A percentile compares a stretch with the other conserved stretches of the same genome.
phyloP scores from a whole-genome alignment of 306 rosid species.

The Pyrus bretschneideri region DNA sequence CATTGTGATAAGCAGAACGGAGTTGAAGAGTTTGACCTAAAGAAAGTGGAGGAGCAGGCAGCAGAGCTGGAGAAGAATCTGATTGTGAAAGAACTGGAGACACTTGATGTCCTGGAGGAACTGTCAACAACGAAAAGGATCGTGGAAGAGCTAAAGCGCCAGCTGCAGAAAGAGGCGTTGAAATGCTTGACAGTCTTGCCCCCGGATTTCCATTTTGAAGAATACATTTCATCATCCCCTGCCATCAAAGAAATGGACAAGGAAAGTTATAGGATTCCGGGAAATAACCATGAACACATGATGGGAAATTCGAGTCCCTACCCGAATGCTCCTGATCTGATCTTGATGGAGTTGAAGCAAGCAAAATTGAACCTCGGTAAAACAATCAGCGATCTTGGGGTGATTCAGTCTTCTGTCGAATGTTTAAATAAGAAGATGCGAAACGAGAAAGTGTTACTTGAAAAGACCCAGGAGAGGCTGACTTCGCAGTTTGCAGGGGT shows the following conservation, averaged over 20 bases:
- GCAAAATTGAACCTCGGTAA: conserved; percentile 73
- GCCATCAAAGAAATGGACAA: conserved; percentile 52
- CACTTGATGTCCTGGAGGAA: conserved; percentile 93
- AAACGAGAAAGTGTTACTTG: conserved; percentile 60
- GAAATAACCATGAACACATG: conserved; percentile 25
- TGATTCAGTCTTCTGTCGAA: conserved; percentile 74
- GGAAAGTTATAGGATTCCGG: conserved; percentile 19
- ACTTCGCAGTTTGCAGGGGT: conserved; percentile 59
- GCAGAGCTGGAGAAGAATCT: conserved; percentile 92
- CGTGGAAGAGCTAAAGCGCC: conserved; percentile 74
- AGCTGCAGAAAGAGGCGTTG: conserved; percentile 67
- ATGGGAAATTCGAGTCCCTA: conserved; percentile 40
- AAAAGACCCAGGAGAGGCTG: conserved; percentile 58
- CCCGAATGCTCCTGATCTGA: conserved; percentile 44
- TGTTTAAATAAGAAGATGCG: conserved; percentile 75
- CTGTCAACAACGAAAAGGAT: conserved; percentile 75
- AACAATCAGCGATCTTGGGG: conserved; percentile 74
- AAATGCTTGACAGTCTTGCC: conserved; percentile 36
- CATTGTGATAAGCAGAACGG: conserved; percentile 45
- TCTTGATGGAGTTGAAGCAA: conserved; percentile 68
- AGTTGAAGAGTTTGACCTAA: conserved; percentile 64
- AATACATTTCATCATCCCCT: conserved; percentile 25
- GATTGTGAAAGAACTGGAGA: conserved; percentile 89
- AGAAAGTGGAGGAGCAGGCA: conserved; percentile 87
- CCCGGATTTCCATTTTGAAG: conserved; percentile 20